Evolutionary conservation across 2,329 filamentous ascomycete genomes (phyloP), one percentile per base, ranked within the genome.

Genomic region (Talaromyces marneffei): DNA sequence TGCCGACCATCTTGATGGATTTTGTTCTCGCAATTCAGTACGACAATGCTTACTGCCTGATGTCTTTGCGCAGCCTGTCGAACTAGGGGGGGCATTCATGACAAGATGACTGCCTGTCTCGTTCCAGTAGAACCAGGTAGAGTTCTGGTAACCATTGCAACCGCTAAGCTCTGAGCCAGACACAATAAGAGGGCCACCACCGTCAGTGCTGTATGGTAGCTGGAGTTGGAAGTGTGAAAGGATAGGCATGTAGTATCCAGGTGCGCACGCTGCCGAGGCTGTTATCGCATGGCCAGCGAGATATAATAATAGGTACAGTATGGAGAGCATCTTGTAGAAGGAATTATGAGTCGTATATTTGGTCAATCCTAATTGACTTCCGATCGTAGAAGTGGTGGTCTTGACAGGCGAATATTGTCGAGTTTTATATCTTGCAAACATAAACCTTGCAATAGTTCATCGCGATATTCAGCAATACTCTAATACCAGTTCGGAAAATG

Each of bases 41-140:
- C 75, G 76, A 65, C 77, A 79, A 64, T 79, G 77, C 50, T 72
- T 60, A 66, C 75, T 77, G 67, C 77, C 71, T 1, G 70, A 63
- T 0, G 77, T 79, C 2, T 71, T 78, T 7, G 77, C 75, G 62
- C 76, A 79, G 7, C 65, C 67, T 1, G 72, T 65, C 1, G 71
- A 67, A 9, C 71, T 72, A 8, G 75, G 75, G 1, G 75, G 74
- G 1, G 78, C 76, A 66, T 74, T 76, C 69, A 77, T 73, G 23
- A 77, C 72, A 1, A 79, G 62, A 3, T 70, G 66, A n/a, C 73
- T 74, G 52, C 72, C 69, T 7, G 64, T 62, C 16, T 59, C 59
- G 61, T 71, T 68, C 39, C 72, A 75, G 68, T 70, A 76, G 70
- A 78, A 78, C 42, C 42, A 61, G 62, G 73, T 70, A 1, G 72